A percentile compares a stretch with the other conserved stretches of the same genome.
phyloP scores from a whole-genome alignment of 164 flowering plant genomes.

The Magnolia kwangsiensis region DNA sequence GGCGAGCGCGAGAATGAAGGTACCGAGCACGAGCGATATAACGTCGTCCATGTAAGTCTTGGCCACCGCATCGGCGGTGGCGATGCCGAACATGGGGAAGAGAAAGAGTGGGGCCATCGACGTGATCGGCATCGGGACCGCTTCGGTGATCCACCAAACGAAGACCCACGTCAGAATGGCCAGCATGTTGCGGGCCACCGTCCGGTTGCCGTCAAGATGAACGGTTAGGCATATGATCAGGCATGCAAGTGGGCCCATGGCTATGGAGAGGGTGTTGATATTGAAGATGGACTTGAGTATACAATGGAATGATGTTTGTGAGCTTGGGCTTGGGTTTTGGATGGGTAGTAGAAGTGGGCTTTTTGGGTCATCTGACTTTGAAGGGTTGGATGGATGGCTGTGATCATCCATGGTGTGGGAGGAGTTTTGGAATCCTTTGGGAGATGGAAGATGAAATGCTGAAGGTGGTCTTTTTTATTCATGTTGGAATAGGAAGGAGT shows the following conservation, averaged over 20 bases:
- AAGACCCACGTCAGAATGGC: conserved; percentile 78
- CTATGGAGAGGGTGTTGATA: conserved; percentile 41
- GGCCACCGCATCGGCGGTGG: conserved; percentile 70
- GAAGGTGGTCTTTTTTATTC: neutral
- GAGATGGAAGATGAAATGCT: neutral
- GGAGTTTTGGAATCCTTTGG: neutral
- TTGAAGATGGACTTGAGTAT: conserved; percentile 37
- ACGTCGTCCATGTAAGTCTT: conserved; percentile 85
- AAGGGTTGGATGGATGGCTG: neutral
- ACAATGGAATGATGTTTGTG: conserved; percentile 25
- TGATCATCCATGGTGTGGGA: neutral
- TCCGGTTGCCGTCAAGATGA: conserved; percentile 34
- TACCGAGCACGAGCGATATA: conserved; percentile 78
- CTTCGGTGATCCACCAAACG: conserved; percentile 93
- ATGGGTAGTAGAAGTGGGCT: conserved; percentile 59
- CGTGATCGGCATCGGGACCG: conserved; percentile 88
- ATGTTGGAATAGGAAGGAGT: neutral
- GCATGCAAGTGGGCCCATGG: conserved; percentile 63
- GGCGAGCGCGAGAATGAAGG: conserved; percentile 90
- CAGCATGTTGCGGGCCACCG: conserved; percentile 55
- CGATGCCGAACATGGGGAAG: conserved; percentile 81
- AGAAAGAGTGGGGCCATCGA: conserved; percentile 91
- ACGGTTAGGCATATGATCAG: conserved; percentile 39
- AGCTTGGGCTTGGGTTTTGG: conserved; percentile 21
- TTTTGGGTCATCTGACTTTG: conserved; percentile 34